Base-by-base conservation (phyloP, 352 stramenopile genomes). In the Globisporangium rhizosaccharum region DNA sequence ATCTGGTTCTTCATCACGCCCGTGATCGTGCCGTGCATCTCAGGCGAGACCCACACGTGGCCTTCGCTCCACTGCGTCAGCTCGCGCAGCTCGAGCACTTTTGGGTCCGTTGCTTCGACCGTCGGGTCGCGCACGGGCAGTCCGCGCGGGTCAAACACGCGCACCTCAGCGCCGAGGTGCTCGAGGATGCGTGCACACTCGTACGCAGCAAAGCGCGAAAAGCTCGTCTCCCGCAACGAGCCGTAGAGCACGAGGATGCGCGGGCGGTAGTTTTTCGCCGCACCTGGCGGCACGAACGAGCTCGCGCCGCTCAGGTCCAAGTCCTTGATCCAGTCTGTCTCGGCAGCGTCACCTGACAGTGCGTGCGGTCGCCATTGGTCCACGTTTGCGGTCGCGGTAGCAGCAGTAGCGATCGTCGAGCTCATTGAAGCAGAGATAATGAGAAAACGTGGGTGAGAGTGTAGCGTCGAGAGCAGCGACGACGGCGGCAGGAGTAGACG, bases 1-100 rank as follows among this genome's bases (percentile, higher is more conserved):
- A 85, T 87, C 66, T 87, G 77, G 68, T 88, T 90, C 62, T 90
- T 90, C 58, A 90, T 86, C 12, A 70, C 65, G 44, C 73, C 76
- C 26, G 76, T 90, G 52, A 87, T 76, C 25, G 66, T 70, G 39
- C 79, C 79, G 60, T 85, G 73, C 79, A 85, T 84, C 70, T 89
- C 79, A 17, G 79, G 79, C 46, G 67, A 80, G 37, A 80, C 63
- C 74, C 74, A 87, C 41, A 86, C 68, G 55, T 86, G 75, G 59
- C 79, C 79, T 56, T 90, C 79, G 62, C 66, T 82, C 80, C 80
- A 90, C 36, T 78, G 67, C 10, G 72, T 73, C 33, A 88, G 67
- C 30, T 72, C 71, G 48, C 80, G 72, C 23, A 88, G 55, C 61
- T 90, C 80, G 26, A 70, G 59, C 11, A 87, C 80, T 60, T 90